Evolutionary conservation across 2,329 filamentous ascomycete genomes (phyloP).

Genomic region (Xylaria sp.): DNA sequence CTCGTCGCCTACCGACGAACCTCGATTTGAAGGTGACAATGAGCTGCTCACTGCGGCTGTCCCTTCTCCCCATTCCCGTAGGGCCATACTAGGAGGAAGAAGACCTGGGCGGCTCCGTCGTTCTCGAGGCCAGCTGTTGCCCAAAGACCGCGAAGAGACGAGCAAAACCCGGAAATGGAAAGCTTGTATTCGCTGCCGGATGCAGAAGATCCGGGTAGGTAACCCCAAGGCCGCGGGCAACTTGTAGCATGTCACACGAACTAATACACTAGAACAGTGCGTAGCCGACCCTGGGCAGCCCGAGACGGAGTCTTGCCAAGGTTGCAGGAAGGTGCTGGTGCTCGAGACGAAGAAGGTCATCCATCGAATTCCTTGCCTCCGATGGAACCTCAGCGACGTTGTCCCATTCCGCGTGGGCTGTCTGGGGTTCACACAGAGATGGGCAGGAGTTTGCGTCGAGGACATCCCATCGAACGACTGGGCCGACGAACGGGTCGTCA

Average conservation of each 20-base stretch:
- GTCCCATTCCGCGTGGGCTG: conserved; percentile 51
- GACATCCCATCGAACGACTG: conserved; percentile 47
- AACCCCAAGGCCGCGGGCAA: neutral
- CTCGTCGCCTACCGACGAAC: neutral
- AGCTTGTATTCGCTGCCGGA: conserved; percentile 53
- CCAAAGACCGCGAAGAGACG: conserved; percentile 31
- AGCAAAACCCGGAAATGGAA: conserved; percentile 37
- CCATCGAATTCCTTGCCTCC: conserved; percentile 51
- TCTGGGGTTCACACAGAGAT: conserved; percentile 51
- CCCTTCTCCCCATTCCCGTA: neutral
- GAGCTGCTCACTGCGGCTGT: neutral
- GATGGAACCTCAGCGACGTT: conserved; percentile 50
- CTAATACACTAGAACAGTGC: conserved; percentile 44
- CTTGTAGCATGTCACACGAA: conserved; percentile 10
- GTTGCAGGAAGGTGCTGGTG: conserved; percentile 46
- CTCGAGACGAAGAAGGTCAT: conserved; percentile 53
- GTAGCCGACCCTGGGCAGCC: conserved; percentile 40
- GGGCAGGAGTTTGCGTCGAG: conserved; percentile 48
- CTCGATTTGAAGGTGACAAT: neutral
- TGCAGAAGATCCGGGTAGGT: conserved; percentile 52
- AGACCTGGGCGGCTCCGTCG: conserved; percentile 20
- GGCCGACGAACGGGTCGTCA: conserved; percentile 33
- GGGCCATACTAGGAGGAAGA: neutral
- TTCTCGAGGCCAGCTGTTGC: conserved; percentile 22
- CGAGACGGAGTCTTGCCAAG: conserved; percentile 44